A percentile compares a stretch with the other conserved stretches of the same genome.
Conservation (phyloP, 805 yeast genomes). For the Groenewaldozyma tartarivorans region DNA sequence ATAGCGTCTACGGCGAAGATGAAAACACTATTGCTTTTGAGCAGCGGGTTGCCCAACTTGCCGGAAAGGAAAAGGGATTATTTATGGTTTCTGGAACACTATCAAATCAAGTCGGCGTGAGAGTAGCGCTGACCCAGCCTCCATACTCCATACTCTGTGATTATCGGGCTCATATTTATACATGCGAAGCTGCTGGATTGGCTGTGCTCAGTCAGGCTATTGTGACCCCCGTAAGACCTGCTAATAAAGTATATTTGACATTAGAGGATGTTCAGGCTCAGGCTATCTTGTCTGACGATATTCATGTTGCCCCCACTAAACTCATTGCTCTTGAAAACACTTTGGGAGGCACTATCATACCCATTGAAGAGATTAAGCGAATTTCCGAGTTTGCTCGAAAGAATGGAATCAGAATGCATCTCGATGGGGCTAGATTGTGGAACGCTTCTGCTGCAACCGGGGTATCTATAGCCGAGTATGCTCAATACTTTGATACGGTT, state of each 20-base stretch:
- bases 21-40: conserved; percentile 57
- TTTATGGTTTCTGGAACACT: conserved; percentile 85
- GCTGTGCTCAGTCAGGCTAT: conserved; percentile 86
- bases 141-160: conserved; percentile 84
- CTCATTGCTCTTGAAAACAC: conserved; percentile 84
- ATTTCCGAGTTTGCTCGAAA: conserved; percentile 63
- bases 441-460: conserved; percentile 76
- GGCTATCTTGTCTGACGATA: conserved; percentile 67
- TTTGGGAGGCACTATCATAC: conserved; percentile 71
- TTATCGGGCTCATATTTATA: conserved; percentile 71
- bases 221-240: conserved; percentile 75
- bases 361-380: conserved; percentile 63
- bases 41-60: conserved; percentile 47
- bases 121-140: conserved; percentile 70
- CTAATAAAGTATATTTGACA: conserved; percentile 68
- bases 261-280: conserved; percentile 64
- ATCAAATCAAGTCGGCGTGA: conserved; percentile 77
- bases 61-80: conserved; percentile 75
- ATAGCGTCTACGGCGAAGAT: conserved; percentile 85
- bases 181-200: conserved; percentile 85
- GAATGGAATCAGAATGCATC: conserved; percentile 54
- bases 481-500: conserved; percentile 75
- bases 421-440: conserved; percentile 96
- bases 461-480: conserved; percentile 57
- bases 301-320: conserved; percentile 82